Percentiles rank a stretch among this genome's conserved stretches.
Conservation (phyloP, 2,329 filamentous ascomycete species). For the Waltergamsia citrina region DNA sequence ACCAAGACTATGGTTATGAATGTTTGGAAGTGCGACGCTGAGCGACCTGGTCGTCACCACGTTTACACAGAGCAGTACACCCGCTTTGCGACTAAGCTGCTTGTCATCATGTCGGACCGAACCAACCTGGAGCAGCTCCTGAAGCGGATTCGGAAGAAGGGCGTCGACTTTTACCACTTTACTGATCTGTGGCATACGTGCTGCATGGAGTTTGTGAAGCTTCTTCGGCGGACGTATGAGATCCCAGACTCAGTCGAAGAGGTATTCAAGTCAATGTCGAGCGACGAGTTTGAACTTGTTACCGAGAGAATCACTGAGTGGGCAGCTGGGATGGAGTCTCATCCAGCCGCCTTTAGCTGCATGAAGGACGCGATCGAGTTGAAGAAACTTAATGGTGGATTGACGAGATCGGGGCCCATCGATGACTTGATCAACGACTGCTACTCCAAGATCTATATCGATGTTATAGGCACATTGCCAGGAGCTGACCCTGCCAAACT, state of each 20-base stretch:
- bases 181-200: constrained; percentile 49
- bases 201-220: constrained; percentile 41
- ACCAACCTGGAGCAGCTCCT: constrained; percentile 68
- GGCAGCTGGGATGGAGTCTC: constrained; percentile 28
- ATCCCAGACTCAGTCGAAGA: constrained; percentile 39
- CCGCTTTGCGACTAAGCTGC: constrained; percentile 66
- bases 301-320: constrained; percentile 45
- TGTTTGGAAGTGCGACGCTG: constrained; percentile 89
- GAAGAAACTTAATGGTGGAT: constrained; percentile 69
- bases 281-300: constrained; percentile 49
- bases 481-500: constrained; percentile 35
- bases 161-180: constrained; percentile 63
- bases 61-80: constrained; percentile 86
- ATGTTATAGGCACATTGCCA: constrained; percentile 52
- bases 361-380: constrained; percentile 50
- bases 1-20: constrained; percentile 93
- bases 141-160: constrained; percentile 71
- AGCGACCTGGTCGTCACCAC: constrained; percentile 75
- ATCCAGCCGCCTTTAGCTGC: constrained; percentile 36
- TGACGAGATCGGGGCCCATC: constrained; percentile 78
- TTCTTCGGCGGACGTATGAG: constrained; percentile 39
- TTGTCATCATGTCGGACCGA: constrained; percentile 68
- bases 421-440: constrained; percentile 92
- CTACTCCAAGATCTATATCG: constrained; percentile 68
- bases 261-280: constrained; percentile 41